Percentiles rank a stretch among this genome's conserved stretches.
Conservation (phyloP, 805 yeast genomes). For the Lipomyces anomalus region DNA sequence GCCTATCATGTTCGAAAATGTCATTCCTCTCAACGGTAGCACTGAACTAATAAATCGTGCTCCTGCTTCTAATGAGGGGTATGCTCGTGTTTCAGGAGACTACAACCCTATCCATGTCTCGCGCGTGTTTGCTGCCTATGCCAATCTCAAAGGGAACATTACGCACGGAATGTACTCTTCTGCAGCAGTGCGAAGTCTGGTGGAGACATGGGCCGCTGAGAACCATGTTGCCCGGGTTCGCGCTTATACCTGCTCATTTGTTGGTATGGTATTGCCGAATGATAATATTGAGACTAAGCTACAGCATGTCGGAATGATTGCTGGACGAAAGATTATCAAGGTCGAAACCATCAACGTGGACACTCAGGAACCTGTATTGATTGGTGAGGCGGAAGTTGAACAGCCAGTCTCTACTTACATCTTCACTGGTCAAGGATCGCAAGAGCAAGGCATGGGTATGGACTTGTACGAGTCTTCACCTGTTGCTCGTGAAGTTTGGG, state of each 20-base stretch:
- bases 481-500: slow-evolving; percentile 96
- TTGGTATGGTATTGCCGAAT: slow-evolving; percentile 97
- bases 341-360: slow-evolving; percentile 82
- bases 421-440: slow-evolving; percentile 99
- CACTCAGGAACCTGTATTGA: slow-evolving; percentile 68
- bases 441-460: slow-evolving; percentile 99
- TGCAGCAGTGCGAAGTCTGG: slow-evolving; percentile 89
- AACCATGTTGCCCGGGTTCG: slow-evolving; percentile 93
- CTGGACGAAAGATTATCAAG: slow-evolving; percentile 95
- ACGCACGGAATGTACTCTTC: slow-evolving; percentile 99
- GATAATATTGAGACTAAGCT: slow-evolving; percentile 79
- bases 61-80: slow-evolving; percentile 93
- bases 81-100: slow-evolving; percentile 96
- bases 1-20: slow-evolving; percentile 82
- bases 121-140: slow-evolving; percentile 88
- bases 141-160: slow-evolving; percentile 91
- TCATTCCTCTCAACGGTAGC: slow-evolving; percentile 70
- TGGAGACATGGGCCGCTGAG: slow-evolving; percentile 98
- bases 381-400: slow-evolving; percentile 97
- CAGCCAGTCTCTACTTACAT: slow-evolving; percentile 96
- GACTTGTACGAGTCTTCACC: slow-evolving; percentile 85
- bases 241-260: slow-evolving; percentile 84
- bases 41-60: slow-evolving; percentile 44
- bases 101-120: slow-evolving; percentile 98
- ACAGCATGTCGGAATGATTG: slow-evolving; percentile 97